Conservation (phyloP, 352 stramenopile genomes). For the Pythium utonaiense region DNA sequence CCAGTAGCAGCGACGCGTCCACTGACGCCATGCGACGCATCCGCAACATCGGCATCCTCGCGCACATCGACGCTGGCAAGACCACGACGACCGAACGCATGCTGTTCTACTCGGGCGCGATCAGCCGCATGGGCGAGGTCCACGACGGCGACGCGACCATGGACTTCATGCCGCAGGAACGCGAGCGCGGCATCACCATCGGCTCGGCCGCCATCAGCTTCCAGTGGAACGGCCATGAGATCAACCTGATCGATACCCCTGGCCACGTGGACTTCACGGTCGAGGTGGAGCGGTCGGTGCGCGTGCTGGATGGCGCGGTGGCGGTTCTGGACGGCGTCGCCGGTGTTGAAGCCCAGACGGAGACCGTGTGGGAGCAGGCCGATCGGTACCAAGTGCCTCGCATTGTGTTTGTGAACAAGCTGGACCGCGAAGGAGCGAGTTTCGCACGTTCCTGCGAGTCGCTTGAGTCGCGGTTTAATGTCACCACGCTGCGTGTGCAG, state of each 20-base stretch:
- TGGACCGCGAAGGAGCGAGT: slow-evolving; percentile 94
- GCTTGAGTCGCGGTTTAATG: slow-evolving; percentile 53
- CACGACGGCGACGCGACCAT: slow-evolving; percentile 77
- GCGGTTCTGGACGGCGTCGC: slow-evolving; percentile 96
- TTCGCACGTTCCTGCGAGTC: slow-evolving; percentile 88
- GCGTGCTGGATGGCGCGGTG: slow-evolving; percentile 97
- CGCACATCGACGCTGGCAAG: slow-evolving; percentile 99
- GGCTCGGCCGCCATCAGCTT: slow-evolving; percentile 96
- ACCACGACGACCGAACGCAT: slow-evolving; percentile 99
- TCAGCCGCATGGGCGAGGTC: slow-evolving; percentile 67
- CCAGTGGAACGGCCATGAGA: slow-evolving; percentile 90
- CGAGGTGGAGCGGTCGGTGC: slow-evolving; percentile 96
- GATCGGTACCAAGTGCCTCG: slow-evolving; percentile 81
- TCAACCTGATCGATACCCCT: slow-evolving; percentile 98
- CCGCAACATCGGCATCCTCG: slow-evolving; percentile 99
- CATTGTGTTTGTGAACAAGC: slow-evolving; percentile 97
- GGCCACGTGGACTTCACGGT: slow-evolving; percentile 98
- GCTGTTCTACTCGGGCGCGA: slow-evolving; percentile 94
- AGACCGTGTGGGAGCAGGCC: slow-evolving; percentile 84
- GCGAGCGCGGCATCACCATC: slow-evolving; percentile 98
- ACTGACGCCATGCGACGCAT: slow-evolving; percentile 32
- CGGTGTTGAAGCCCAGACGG: slow-evolving; percentile 92
- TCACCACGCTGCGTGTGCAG: slow-evolving; percentile 61
- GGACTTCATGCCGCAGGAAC: slow-evolving; percentile 90
- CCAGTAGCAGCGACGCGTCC: slow-evolving; percentile 4